Evolutionary conservation across 2,329 filamentous ascomycete genomes (phyloP), one percentile per base, ranked within the genome.

Genomic region (Stagonosporopsis rhizophila): DNA sequence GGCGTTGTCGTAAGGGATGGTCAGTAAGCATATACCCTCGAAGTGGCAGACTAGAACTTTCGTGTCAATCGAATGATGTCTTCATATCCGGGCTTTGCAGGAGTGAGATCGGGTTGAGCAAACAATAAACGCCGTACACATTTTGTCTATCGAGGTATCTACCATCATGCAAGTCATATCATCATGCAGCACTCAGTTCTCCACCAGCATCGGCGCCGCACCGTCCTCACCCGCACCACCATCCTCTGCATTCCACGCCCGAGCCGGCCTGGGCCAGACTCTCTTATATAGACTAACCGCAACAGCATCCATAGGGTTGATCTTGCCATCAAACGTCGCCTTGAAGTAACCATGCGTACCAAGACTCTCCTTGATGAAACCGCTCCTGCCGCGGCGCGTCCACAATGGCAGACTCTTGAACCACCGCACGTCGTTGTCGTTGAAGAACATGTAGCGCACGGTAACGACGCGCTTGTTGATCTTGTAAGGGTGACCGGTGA

Each of bases 301-400:
- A 42, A 99, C 87, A 3, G 92, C 88, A 78, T 99, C 95, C 79
- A 97, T 91, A 1, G 95, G 93, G 77, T 97, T 98, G 75, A 99
- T 94, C 74, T 90, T 91, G 12, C 89, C 92, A 75, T 99, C 96
- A 79, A 99, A 99, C 2, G 90, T 97, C 12, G 95, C 95, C 83
- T 99, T 99, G 85, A 98, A 98, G 81, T 99, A 99, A n/a, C 95
- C 95, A 77, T 99, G 95, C 32, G 95, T 99, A 68, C 95, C 95
- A 45, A 99, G 80, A 55, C 89, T 85, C 81, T 99, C 95, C 82
- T 97, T 97, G 81, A 99, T 87, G 75, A 88, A 97, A 8, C 95
- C 95, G 65, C 87, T 91, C 60, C 95, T 83, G 6, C 95, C 95
- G 27, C 94, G 81, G 80, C 87, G 91, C 5, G 95, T 99, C 93